Evolutionary conservation across 2,329 filamentous ascomycete genomes (phyloP).

Genomic region (Alternaria sp.): DNA sequence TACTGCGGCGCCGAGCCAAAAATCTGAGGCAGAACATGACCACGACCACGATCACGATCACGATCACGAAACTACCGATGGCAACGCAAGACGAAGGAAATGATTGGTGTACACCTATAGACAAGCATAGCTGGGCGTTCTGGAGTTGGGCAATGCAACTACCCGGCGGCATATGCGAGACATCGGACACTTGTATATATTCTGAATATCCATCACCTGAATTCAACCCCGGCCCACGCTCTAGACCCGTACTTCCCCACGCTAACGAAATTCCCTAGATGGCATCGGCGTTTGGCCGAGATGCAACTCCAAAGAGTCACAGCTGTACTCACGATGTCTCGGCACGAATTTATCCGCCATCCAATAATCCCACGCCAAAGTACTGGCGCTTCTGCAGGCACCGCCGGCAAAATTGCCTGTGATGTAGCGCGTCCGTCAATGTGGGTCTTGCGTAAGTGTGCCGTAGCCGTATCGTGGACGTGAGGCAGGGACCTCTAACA

Average conservation of each 20-base stretch:
- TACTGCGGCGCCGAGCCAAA: conserved; percentile 37
- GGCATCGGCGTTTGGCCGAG: conserved; percentile 9
- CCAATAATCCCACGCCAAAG: conserved; percentile 20
- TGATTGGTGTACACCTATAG: conserved; percentile 24
- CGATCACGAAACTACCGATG: conserved; percentile 27
- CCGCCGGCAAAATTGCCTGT: conserved; percentile 41
- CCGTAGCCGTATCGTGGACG: conserved; percentile 17
- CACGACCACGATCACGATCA: conserved; percentile 37
- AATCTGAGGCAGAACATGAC: conserved; percentile 37
- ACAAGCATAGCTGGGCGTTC: conserved; percentile 31
- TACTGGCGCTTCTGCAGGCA: conserved; percentile 27
- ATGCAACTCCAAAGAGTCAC: not conserved
- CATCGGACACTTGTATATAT: conserved; percentile 7
- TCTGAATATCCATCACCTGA: not conserved
- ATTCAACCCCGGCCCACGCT: not conserved
- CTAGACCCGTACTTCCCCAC: conserved; percentile 1
- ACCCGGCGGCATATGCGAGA: conserved; percentile 20
- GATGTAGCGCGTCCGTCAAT: conserved; percentile 25
- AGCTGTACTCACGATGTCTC: conserved; percentile 1
- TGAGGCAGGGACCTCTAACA: conserved; percentile 19
- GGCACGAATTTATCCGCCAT: conserved; percentile 29
- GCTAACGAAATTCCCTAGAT: conserved; percentile 1
- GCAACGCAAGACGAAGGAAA: conserved; percentile 28
- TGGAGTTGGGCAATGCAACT: conserved; percentile 28
- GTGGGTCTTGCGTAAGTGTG: conserved; percentile 23